These are phyloP conservation scores for Stellera chamaejasme DNA, from an alignment of 345 rosid species.

Conservation along the genomic window DNA sequence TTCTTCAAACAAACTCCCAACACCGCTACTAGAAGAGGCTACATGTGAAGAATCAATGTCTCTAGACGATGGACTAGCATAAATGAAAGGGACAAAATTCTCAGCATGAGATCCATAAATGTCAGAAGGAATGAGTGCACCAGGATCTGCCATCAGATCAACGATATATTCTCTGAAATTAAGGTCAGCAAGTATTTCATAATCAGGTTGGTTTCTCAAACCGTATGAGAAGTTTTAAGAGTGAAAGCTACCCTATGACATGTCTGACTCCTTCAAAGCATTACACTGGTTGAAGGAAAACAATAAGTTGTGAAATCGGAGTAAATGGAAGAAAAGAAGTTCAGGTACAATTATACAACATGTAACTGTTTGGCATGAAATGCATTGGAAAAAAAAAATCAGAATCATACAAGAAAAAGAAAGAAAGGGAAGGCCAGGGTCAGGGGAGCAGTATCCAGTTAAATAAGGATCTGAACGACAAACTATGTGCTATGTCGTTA, in stretches of 20 bases:
- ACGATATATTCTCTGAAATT: constrained; percentile 92
- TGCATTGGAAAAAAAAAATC: neutral
- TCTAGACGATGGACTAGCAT: constrained; percentile 59
- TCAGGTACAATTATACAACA: neutral
- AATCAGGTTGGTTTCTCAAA: constrained; percentile 8
- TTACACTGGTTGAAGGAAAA: neutral
- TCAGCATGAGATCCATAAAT: constrained; percentile 58
- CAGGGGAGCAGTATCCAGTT: too few species aligned
- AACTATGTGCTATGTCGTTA: too few species aligned
- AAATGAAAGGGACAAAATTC: constrained; percentile 50
- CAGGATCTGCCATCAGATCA: constrained; percentile 97
- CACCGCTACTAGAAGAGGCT: constrained; percentile 65
- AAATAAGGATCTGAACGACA: neutral
- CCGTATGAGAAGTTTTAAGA: constrained; percentile 1
- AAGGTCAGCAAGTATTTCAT: constrained; percentile 18
- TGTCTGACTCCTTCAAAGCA: neutral
- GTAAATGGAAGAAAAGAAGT: neutral
- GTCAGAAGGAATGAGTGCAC: constrained; percentile 91
- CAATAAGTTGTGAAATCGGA: neutral
- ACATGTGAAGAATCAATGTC: constrained; percentile 50
- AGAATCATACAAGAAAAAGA: constrained; percentile 2
- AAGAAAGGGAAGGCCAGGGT: neutral
- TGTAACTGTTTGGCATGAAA: neutral
- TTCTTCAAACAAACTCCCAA: constrained; percentile 58
- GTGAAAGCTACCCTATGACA: constrained; percentile 3